A percentile compares a stretch with the other conserved stretches of the same genome.
Conservation (phyloP, 2,329 filamentous ascomycete species). For the Calonectria hongkongensis region DNA sequence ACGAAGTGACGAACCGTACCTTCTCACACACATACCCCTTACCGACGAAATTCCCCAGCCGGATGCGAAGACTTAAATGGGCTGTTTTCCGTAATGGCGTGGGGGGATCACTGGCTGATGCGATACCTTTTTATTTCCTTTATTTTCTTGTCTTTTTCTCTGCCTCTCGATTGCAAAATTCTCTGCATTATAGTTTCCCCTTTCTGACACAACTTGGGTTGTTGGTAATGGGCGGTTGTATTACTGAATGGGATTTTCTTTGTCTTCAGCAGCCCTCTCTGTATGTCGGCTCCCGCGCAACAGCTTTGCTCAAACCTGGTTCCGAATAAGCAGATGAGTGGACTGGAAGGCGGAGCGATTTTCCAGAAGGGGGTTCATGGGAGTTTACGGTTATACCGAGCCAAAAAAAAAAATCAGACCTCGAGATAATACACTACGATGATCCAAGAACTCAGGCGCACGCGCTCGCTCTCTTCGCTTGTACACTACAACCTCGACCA, state of each 20-base stretch:
- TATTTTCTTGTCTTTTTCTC: slow-evolving; percentile 51
- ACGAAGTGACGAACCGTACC: slow-evolving; percentile 64
- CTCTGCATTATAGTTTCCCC: slow-evolving; percentile 60
- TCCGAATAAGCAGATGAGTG: slow-evolving; percentile 40
- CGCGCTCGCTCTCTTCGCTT: slow-evolving; percentile 33
- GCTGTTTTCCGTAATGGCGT: slow-evolving; percentile 52
- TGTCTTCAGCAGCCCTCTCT: slow-evolving; percentile 56
- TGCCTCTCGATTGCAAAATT: slow-evolving; percentile 57
- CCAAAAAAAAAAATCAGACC: slow-evolving; percentile 56
- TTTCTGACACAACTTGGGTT: slow-evolving; percentile 55
- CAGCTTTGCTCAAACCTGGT: slow-evolving; percentile 21
- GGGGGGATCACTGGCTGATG: slow-evolving; percentile 55
- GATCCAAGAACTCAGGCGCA: slow-evolving; percentile 51
- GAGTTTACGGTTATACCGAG: slow-evolving; percentile 59
- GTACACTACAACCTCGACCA: slow-evolving; percentile 13
- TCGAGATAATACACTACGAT: slow-evolving; percentile 63
- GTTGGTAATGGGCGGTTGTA: slow-evolving; percentile 61
- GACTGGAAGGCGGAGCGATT: slow-evolving; percentile 50
- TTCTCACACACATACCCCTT: slow-evolving; percentile 57
- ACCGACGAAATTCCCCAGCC: slow-evolving; percentile 53
- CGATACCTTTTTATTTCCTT: slow-evolving; percentile 59
- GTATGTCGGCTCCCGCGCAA: slow-evolving; percentile 41
- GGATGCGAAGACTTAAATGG: slow-evolving; percentile 49
- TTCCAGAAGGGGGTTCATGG: slow-evolving; percentile 50
- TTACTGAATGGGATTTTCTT: slow-evolving; percentile 59